phyloP scores from a whole-genome alignment of 2,329 filamentous ascomycete genomes.

The Trichophyton schoenleinii region DNA sequence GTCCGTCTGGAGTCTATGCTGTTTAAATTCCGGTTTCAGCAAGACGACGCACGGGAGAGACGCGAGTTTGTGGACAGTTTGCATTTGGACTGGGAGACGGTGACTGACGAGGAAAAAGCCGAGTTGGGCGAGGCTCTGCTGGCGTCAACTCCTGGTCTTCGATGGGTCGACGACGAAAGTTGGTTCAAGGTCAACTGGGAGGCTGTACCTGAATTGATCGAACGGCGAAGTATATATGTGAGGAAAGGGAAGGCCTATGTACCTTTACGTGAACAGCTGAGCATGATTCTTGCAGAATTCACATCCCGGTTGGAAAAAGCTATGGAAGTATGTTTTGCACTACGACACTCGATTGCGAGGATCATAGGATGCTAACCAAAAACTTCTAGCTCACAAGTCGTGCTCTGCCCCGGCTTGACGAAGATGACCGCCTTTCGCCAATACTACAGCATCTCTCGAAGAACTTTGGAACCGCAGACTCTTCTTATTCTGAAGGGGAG shows the following conservation, averaged over 20 bases:
- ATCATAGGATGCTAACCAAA: constrained; percentile 4
- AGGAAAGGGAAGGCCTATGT: constrained; percentile 81
- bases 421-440: constrained; percentile 78
- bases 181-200: constrained; percentile 99
- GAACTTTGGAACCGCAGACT: constrained; percentile 86
- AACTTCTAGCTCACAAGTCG: constrained; percentile 64
- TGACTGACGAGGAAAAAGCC: constrained; percentile 68
- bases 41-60: constrained; percentile 62
- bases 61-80: constrained; percentile 63
- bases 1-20: constrained; percentile 76
- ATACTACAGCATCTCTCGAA: constrained; percentile 77
- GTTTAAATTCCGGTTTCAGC: constrained; percentile 68
- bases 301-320: constrained; percentile 64
- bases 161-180: constrained; percentile 56
- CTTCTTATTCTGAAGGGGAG: constrained; percentile 58
- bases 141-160: constrained; percentile 40
- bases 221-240: constrained; percentile 63
- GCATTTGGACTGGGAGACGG: constrained; percentile 71
- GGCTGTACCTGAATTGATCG: constrained; percentile 78
- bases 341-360: constrained; percentile 4
- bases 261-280: constrained; percentile 71
- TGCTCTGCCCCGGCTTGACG: constrained; percentile 79
- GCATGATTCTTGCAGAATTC: constrained; percentile 83
- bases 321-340: constrained; percentile 50
- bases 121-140: constrained; percentile 50